These are phyloP conservation scores for Clohesyomyces aquaticus DNA, from an alignment of 495 filamentous ascomycete genomes.

Conservation along the genomic window DNA sequence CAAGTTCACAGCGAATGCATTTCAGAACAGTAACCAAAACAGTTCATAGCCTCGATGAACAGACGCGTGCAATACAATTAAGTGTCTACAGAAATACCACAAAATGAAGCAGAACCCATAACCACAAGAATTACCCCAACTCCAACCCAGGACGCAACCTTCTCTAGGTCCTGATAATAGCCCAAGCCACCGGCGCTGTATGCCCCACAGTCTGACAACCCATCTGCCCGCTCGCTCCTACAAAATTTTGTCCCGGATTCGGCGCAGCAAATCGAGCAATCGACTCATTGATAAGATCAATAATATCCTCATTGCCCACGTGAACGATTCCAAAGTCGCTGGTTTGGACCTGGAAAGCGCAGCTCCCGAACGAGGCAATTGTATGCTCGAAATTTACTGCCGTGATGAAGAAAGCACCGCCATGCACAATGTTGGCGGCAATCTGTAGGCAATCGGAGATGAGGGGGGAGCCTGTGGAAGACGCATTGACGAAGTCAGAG, in stretches of 20 bases:
- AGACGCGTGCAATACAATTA: too few relatives aligned
- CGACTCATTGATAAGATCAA: neutral
- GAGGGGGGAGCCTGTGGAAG: neutral
- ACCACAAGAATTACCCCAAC: too few relatives aligned
- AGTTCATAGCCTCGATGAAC: too few relatives aligned
- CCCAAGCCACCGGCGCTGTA: too few relatives aligned
- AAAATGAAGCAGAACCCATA: too few relatives aligned
- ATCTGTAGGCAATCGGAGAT: neutral
- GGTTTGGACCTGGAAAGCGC: neutral
- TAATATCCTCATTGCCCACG: neutral
- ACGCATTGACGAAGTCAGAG: neutral
- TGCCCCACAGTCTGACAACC: neutral
- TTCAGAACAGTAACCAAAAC: too few relatives aligned
- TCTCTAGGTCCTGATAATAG: too few relatives aligned
- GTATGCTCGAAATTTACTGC: neutral
- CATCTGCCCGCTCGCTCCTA: neutral
- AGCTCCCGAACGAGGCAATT: neutral
- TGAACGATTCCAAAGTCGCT: neutral
- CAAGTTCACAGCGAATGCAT: too few relatives aligned
- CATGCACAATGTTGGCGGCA: neutral
- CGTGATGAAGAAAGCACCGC: neutral
- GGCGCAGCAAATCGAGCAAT: neutral
- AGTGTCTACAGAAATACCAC: too few relatives aligned
- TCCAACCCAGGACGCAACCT: too few relatives aligned
- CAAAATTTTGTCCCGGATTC: too few relatives aligned